Evolutionary conservation across 148 eudicot genomes (phyloP).

Genomic region (Rhododendron williamsianum): DNA sequence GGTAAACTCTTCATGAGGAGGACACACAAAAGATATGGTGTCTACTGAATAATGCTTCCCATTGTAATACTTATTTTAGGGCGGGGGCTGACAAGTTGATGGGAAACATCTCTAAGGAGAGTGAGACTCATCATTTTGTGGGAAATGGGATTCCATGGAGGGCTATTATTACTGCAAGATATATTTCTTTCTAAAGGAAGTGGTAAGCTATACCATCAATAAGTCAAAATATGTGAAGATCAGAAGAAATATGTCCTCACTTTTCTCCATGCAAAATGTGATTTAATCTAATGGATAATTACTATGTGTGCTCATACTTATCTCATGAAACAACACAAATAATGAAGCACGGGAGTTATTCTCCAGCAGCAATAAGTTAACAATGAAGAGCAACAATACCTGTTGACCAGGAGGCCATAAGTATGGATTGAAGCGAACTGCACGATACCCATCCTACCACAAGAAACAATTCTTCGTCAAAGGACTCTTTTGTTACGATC

Average conservation of each 20-base stretch:
- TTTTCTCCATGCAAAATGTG: not conserved
- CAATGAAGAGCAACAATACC: conserved; percentile 29
- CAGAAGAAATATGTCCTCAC: not conserved
- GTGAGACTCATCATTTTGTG: not conserved
- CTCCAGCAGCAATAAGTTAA: conserved; percentile 1
- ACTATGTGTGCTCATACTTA: not conserved
- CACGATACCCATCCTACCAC: conserved; percentile 83
- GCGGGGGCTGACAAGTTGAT: not conserved
- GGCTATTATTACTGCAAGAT: not conserved
- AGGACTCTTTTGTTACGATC: conserved; percentile 3
- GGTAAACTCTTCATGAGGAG: not conserved
- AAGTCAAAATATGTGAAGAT: not conserved
- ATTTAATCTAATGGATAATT: not conserved
- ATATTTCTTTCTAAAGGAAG: not conserved
- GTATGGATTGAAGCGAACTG: conserved; percentile 94
- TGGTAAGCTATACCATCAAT: not conserved
- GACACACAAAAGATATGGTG: not conserved
- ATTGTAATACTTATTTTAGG: not conserved
- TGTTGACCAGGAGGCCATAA: conserved; percentile 80
- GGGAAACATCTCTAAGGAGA: not conserved
- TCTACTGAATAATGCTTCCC: not conserved
- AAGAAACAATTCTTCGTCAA: conserved; percentile 5
- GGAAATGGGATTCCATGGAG: not conserved
- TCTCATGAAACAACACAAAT: not conserved
- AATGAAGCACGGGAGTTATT: not conserved